Percentiles rank a stretch among this genome's conserved stretches.
Evolutionary conservation across 2,329 filamentous ascomycete species (phyloP).

Genomic region (Trichoderma polysporum): DNA sequence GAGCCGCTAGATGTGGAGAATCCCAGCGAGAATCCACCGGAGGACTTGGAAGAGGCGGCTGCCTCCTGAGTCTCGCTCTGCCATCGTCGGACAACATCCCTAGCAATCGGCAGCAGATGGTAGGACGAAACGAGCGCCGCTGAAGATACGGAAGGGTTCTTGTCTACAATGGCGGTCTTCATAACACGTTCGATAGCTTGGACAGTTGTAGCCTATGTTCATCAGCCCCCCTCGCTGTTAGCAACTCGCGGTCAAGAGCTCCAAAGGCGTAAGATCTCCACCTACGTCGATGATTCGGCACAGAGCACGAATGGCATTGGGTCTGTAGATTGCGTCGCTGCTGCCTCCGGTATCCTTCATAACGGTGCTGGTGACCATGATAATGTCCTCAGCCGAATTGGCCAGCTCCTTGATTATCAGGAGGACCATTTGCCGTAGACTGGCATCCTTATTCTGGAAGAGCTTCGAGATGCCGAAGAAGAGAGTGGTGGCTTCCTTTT

Average conservation of each 20-base stretch:
- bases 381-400: conserved; percentile 93
- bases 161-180: conserved; percentile 99
- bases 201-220: conserved; percentile 76
- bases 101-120: conserved; percentile 92
- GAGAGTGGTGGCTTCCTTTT: conserved; percentile 93
- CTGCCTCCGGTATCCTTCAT: conserved; percentile 99
- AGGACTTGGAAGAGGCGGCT: conserved; percentile 84
- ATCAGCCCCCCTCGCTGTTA: neutral
- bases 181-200: conserved; percentile 97
- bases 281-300: conserved; percentile 95
- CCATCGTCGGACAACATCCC: conserved; percentile 94
- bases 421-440: conserved; percentile 97
- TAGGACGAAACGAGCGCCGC: conserved; percentile 96
- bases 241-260: conserved; percentile 24
- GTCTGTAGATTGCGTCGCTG: conserved; percentile 89
- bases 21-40: conserved; percentile 84
- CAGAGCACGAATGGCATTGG: conserved; percentile 92
- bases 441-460: conserved; percentile 99
- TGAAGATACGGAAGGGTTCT: conserved; percentile 95
- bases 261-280: conserved; percentile 22
- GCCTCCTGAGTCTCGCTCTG: conserved; percentile 98
- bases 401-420: conserved; percentile 97
- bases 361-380: conserved; percentile 99
- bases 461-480: conserved; percentile 99
- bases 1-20: conserved; percentile 79